phyloP scores from a whole-genome alignment of 2,329 filamentous ascomycete species.

The Exutisphaerella laricina region DNA sequence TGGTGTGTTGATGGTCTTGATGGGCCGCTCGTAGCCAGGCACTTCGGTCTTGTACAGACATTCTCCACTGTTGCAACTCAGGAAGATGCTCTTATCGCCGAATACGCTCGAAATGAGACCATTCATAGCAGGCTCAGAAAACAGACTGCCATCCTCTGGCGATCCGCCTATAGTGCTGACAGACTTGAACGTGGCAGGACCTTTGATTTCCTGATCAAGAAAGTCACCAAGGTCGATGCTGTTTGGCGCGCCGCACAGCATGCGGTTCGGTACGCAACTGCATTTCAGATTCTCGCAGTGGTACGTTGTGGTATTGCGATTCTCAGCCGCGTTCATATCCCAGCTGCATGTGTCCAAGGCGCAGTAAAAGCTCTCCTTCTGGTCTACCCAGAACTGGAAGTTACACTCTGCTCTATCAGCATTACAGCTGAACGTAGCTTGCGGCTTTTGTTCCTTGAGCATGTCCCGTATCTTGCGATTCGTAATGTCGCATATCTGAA shows the following conservation, averaged over 20 bases:
- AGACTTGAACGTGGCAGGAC: slow-evolving; percentile 79
- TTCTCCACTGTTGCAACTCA: slow-evolving; percentile 80
- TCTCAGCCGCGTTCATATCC: slow-evolving; percentile 59
- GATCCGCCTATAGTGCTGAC: slow-evolving; percentile 50
- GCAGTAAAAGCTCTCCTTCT: slow-evolving; percentile 94
- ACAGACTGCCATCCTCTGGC: slow-evolving; percentile 68
- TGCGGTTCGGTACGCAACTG: slow-evolving; percentile 80
- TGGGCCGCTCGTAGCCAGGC: slow-evolving; percentile 78
- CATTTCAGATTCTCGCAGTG: slow-evolving; percentile 79
- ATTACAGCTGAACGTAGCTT: slow-evolving; percentile 92
- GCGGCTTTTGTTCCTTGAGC: slow-evolving; percentile 75
- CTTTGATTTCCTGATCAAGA: slow-evolving; percentile 72
- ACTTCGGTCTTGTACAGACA: slow-evolving; percentile 91
- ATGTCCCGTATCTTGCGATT: slow-evolving; percentile 89
- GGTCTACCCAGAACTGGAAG: slow-evolving; percentile 98
- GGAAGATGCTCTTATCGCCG: slow-evolving; percentile 80
- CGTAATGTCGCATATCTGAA: slow-evolving; percentile 96
- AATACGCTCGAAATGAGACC: slow-evolving; percentile 82
- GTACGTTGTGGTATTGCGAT: slow-evolving; percentile 77
- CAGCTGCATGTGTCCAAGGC: slow-evolving; percentile 76
- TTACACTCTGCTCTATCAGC: slow-evolving; percentile 71
- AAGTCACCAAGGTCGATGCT: slow-evolving; percentile 93
- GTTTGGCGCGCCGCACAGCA: slow-evolving; percentile 87
- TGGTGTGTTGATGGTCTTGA: slow-evolving; percentile 95
- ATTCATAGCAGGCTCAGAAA: slow-evolving; percentile 90